These are phyloP conservation scores for Torulaspora globosa DNA, from an alignment of 1,139 yeast genomes.

Conservation along the genomic window DNA sequence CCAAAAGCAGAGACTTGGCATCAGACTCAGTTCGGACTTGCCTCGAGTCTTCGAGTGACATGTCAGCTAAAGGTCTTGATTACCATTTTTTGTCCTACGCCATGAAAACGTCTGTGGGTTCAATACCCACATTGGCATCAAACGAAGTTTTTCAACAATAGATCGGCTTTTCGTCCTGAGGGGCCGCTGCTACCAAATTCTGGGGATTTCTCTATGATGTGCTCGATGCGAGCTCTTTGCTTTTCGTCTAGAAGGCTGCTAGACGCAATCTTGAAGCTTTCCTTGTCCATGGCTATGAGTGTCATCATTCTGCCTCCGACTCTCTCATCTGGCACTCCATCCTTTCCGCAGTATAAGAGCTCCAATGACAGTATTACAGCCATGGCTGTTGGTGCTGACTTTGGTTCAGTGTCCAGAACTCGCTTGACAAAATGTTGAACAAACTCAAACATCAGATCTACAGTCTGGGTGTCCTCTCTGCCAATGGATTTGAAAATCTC, in stretches of 20 bases:
- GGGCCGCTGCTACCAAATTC: not conserved
- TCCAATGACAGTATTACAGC: conserved; percentile 19
- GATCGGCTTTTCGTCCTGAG: not conserved
- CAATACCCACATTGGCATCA: not conserved
- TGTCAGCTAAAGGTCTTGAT: not conserved
- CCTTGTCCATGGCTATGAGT: conserved; percentile 48
- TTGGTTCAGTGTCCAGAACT: conserved; percentile 20
- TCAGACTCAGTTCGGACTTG: not conserved
- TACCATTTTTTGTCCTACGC: too few relatives aligned
- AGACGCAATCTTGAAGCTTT: conserved; percentile 53
- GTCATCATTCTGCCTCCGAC: conserved; percentile 50
- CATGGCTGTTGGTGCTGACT: conserved; percentile 13
- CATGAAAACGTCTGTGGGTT: too few relatives aligned
- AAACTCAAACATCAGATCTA: conserved; percentile 10
- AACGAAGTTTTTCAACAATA: conserved; percentile 10
- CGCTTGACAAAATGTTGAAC: conserved; percentile 12
- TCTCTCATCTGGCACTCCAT: conserved; percentile 39
- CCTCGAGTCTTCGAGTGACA: not conserved
- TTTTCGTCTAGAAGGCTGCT: conserved; percentile 38
- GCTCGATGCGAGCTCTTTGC: conserved; percentile 44
- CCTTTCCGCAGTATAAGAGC: conserved; percentile 14
- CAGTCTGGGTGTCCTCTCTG: conserved; percentile 5
- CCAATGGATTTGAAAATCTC: conserved; percentile 9
- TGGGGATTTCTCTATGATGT: conserved; percentile 36
- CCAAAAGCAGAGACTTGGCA: too few relatives aligned